These are phyloP conservation scores for Marchantia polymorpha DNA, from an alignment of 225 moss, liverwort and hornwort genomes.

Conservation along the genomic window DNA sequence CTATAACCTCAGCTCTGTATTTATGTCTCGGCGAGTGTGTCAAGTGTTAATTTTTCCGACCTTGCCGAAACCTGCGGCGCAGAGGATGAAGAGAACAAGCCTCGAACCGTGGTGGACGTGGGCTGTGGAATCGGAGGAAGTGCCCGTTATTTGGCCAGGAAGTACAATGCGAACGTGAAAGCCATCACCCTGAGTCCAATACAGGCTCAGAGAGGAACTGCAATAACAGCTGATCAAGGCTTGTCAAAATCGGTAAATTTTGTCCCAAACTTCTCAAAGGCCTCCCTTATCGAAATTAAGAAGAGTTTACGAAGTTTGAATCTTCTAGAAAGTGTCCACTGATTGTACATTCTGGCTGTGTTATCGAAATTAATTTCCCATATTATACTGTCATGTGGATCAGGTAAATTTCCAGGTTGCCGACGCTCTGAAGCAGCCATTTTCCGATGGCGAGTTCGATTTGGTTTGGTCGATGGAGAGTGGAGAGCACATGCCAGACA, in stretches of 20 bases:
- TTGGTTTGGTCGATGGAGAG: slow-evolving; percentile 99
- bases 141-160: slow-evolving; percentile 76
- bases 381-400: background rate
- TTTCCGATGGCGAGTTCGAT: slow-evolving; percentile 71
- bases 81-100: slow-evolving; percentile 57
- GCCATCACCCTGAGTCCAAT: slow-evolving; percentile 86
- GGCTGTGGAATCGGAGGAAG: slow-evolving; percentile 97
- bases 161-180: slow-evolving; percentile 74
- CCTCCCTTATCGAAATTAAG: background rate
- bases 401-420: slow-evolving; percentile 76
- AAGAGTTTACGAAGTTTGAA: background rate
- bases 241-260: slow-evolving; percentile 53
- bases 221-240: slow-evolving; percentile 68
- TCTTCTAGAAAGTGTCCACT: background rate
- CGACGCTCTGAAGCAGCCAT: slow-evolving; percentile 88
- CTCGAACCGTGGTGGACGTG: slow-evolving; percentile 76
- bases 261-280: background rate
- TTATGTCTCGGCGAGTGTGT: background rate
- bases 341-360: background rate
- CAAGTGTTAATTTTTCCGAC: background rate
- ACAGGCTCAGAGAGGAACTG: slow-evolving; percentile 69
- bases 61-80: slow-evolving; percentile 8
- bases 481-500: slow-evolving; percentile 97
- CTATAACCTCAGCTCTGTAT: background rate
- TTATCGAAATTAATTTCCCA: background rate